phyloP scores from a whole-genome alignment of 108 stramenopile genomes.

The Pseudonitzschia pungens region DNA sequence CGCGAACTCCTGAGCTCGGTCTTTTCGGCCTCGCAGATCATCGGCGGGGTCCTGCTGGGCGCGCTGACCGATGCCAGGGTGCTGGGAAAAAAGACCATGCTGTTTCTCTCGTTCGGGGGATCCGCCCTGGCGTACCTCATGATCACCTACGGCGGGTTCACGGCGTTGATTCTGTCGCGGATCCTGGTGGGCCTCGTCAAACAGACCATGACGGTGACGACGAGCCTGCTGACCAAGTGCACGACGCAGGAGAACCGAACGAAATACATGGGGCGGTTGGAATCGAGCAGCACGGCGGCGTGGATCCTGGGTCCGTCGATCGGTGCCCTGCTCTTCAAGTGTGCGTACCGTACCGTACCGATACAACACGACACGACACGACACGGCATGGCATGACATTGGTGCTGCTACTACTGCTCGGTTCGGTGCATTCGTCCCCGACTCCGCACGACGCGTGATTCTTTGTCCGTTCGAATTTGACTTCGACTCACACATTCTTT shows the following conservation, averaged over 20 bases:
- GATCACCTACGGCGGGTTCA: conserved; percentile 65
- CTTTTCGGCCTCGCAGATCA: conserved; percentile 86
- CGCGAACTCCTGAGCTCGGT: conserved; percentile 77
- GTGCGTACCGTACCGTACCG: background rate
- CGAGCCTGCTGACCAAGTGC: conserved; percentile 67
- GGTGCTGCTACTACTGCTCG: no score
- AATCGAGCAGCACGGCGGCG: conserved; percentile 59
- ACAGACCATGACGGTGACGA: conserved; percentile 93
- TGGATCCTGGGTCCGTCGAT: conserved; percentile 80
- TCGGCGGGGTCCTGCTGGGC: conserved; percentile 84
- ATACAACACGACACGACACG: background rate
- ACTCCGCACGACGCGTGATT: no score
- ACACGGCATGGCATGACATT: no score
- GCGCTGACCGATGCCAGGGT: conserved; percentile 69
- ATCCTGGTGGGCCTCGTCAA: conserved; percentile 91
- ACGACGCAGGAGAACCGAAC: conserved; percentile 55
- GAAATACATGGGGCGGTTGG: conserved; percentile 59
- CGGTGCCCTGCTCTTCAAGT: conserved; percentile 66
- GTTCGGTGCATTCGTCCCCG: no score
- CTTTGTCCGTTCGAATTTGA: no score
- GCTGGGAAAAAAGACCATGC: conserved; percentile 53
- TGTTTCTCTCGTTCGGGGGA: conserved; percentile 86
- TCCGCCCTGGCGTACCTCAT: conserved; percentile 79
- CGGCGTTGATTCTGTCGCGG: conserved; percentile 59
- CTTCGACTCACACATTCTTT: no score